Evolutionary conservation across 106 monocot genomes (phyloP).

Genomic region (Cymbidium sinense): DNA sequence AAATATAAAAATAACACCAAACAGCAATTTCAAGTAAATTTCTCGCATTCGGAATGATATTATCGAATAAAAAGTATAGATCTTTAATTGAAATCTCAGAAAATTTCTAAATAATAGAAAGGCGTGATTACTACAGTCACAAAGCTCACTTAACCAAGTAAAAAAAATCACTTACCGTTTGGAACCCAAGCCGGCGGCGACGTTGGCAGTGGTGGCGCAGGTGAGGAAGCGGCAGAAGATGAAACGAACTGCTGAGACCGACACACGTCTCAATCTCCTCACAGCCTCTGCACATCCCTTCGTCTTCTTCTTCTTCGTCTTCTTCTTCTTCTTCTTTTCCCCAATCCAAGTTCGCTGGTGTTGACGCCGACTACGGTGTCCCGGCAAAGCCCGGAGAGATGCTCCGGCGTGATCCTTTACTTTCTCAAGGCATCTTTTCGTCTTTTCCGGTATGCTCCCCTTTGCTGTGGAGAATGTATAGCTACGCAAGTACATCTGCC

Average conservation of each 20-base stretch:
- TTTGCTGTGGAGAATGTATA: slow-evolving; percentile 47
- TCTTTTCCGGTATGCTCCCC: slow-evolving; percentile 33
- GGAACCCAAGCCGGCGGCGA: neutral
- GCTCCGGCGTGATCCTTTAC: slow-evolving; percentile 18
- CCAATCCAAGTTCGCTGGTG: neutral
- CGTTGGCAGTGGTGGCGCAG: slow-evolving; percentile 13
- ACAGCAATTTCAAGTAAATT: too few relatives aligned
- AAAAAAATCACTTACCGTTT: too few relatives aligned
- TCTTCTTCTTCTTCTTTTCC: too few relatives aligned
- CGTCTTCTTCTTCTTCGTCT: slow-evolving; percentile 6
- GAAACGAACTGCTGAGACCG: slow-evolving; percentile 9
- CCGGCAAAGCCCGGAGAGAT: neutral
- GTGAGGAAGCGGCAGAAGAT: slow-evolving; percentile 24
- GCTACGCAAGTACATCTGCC: slow-evolving; percentile 52
- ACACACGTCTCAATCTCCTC: neutral
- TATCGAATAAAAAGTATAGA: too few relatives aligned
- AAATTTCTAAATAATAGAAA: too few relatives aligned
- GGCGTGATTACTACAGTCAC: too few relatives aligned
- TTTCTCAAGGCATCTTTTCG: slow-evolving; percentile 21
- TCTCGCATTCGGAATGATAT: too few relatives aligned
- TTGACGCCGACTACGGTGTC: neutral
- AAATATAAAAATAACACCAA: too few relatives aligned
- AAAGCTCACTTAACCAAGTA: too few relatives aligned
- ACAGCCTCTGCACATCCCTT: neutral
- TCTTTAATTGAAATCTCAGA: too few relatives aligned